Base-by-base conservation (phyloP, 208 protist species). In the Leishmania turanica region DNA sequence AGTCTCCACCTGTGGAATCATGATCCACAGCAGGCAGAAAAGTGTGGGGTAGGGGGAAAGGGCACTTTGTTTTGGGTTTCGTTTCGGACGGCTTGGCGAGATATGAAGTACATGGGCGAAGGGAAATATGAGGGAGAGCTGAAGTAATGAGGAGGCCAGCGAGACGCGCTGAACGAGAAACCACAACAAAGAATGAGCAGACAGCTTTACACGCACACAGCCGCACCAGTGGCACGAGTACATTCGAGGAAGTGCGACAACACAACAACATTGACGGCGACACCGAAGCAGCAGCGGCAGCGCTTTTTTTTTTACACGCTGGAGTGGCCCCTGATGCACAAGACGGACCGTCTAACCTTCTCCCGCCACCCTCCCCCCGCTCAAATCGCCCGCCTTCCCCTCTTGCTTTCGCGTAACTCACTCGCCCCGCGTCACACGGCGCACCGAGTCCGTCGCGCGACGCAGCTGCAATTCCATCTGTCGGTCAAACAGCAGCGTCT, bases 391-490 rank as follows among this genome's bases (percentile, higher is more conserved):
- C 7, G 2, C 9, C 42, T 31, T 42, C 64, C 65, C 7, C 40
- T 40, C 51, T 54, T 54, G 9, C 17, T 71, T 47, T 42, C 31
- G 40, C 21, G 37, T n/a, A 2, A 31, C 27, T 76, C 53, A 76
- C 49, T 58, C 47, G 49, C 45, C 47, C 8, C 70, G 24, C 31
- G 47, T 13, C n/a, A 27, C 45, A 31, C 79, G 79, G 42, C 78
- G 77, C 31, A 85, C 79, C 8, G 79, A 81, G 15, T 80, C 65
- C 3, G 86, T 89, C 7, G 86, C 82, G 37, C 79, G 80, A 5
- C 62, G 80, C 69, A 90, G 87, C 68, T 84, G 83, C 65, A 37
- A n/a, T 37, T 82, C 84, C 84, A 88, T 91, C 40, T 85, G 51
- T 21, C 31, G 76, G 42, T 85, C 81, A 58, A 91, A 91, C 62